These are phyloP conservation scores for Xylariaceae sp. DNA, from an alignment of 2,329 filamentous ascomycete species.

Conservation along the genomic window DNA sequence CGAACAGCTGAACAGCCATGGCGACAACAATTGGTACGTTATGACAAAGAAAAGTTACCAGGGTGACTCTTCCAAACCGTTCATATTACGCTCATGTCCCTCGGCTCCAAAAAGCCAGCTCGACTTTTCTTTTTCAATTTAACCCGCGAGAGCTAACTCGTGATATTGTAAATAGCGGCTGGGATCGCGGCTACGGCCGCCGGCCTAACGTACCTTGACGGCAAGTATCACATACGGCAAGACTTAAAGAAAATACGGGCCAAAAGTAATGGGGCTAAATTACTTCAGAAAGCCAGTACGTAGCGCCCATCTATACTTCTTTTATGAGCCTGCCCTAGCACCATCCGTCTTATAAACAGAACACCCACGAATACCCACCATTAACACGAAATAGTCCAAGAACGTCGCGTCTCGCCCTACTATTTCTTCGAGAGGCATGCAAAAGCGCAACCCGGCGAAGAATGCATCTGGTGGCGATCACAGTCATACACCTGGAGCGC, in stretches of 20 bases:
- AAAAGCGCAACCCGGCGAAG: conserved; percentile 46
- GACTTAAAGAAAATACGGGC: conserved; percentile 51
- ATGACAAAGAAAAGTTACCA: neutral
- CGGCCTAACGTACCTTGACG: conserved; percentile 58
- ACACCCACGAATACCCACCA: neutral
- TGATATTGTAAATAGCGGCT: conserved; percentile 21
- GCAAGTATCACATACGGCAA: conserved; percentile 62
- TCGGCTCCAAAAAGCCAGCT: neutral
- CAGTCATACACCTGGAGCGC: conserved; percentile 57
- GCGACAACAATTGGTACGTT: conserved; percentile 19
- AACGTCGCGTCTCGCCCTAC: conserved; percentile 57
- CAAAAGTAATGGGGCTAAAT: conserved; percentile 40
- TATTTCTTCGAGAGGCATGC: conserved; percentile 60
- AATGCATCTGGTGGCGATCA: conserved; percentile 64
- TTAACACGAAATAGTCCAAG: conserved; percentile 37
- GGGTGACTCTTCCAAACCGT: no score
- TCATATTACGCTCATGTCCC: no score
- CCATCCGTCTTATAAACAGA: neutral
- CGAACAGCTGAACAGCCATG: conserved; percentile 7
- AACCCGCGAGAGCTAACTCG: conserved; percentile 2
- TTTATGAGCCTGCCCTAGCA: no score
- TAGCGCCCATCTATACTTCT: neutral
- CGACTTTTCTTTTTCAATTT: neutral
- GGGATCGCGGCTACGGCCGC: conserved; percentile 36
- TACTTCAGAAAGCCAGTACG: conserved; percentile 46